These are phyloP conservation scores for Moricandia arvensis DNA, from an alignment of 345 rosid species.

Conservation along the genomic window DNA sequence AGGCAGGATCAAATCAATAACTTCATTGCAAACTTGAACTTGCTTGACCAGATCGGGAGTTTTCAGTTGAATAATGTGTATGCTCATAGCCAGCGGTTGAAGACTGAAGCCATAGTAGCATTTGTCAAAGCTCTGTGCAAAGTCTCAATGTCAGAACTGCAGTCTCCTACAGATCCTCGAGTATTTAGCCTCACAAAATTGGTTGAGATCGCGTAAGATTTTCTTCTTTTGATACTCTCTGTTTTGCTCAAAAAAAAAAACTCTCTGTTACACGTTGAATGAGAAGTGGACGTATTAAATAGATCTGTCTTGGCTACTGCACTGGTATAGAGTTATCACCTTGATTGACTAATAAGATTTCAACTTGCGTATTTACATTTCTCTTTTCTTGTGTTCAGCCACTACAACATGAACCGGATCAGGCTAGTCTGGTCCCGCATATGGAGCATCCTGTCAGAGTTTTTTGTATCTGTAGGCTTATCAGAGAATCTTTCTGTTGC, in stretches of 20 bases:
- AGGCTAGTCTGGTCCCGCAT: constrained; percentile 96
- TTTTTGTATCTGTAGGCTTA: constrained; percentile 93
- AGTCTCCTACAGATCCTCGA: constrained; percentile 98
- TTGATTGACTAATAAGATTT: constrained; percentile 16
- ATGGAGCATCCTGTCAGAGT: constrained; percentile 93
- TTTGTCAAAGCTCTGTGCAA: constrained; percentile 94
- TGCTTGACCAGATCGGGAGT: not conserved
- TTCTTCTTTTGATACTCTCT: not conserved
- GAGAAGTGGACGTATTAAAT: too few species aligned
- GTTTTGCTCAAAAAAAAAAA: too few species aligned
- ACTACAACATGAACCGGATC: constrained; percentile 96
- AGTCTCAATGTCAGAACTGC: constrained; percentile 90
- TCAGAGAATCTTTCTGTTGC: constrained; percentile 97
- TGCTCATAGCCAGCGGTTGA: constrained; percentile 93
- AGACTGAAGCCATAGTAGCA: constrained; percentile 91
- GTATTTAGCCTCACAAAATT: constrained; percentile 96
- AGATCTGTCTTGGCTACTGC: not conserved
- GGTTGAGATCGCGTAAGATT: constrained; percentile 90
- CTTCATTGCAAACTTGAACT: too few species aligned
- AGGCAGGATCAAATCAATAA: too few species aligned
- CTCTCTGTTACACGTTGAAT: too few species aligned
- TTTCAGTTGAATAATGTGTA: constrained; percentile 90
- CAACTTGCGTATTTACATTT: not conserved
- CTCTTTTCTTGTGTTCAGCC: constrained; percentile 54
- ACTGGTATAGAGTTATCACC: not conserved